Conservation (phyloP, 371 early-diverging fungal genomes). For the Syncephalastrum monosporum region DNA sequence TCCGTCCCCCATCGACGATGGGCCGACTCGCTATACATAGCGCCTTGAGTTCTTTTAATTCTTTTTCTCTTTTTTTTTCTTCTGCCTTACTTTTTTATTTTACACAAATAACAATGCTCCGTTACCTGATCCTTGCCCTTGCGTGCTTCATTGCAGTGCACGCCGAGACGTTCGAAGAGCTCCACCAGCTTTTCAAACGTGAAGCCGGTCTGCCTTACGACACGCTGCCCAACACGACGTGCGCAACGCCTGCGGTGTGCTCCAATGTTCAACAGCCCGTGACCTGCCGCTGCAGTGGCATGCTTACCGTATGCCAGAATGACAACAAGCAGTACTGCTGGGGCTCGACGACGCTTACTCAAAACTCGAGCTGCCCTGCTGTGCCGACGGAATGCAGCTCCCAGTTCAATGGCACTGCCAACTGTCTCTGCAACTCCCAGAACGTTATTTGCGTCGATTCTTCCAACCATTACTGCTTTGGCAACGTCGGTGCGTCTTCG, state of each 20-base stretch:
- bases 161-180: neutral
- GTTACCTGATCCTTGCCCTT: neutral
- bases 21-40: neutral
- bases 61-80: slow-evolving; percentile 1
- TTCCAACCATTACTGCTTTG: slow-evolving; percentile 37
- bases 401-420: slow-evolving; percentile 16
- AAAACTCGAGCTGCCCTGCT: slow-evolving; percentile 22
- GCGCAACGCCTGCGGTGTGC: slow-evolving; percentile 25
- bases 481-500: slow-evolving; percentile 6
- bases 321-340: slow-evolving; percentile 28
- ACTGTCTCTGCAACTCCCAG: slow-evolving; percentile 29
- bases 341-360: slow-evolving; percentile 26
- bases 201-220: slow-evolving; percentile 32
- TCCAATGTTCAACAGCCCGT: slow-evolving; percentile 19
- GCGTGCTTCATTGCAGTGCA: slow-evolving; percentile 12
- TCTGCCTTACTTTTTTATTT: slow-evolving; percentile 5
- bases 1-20: too few relatives aligned
- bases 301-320: slow-evolving; percentile 26
- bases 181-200: slow-evolving; percentile 23
- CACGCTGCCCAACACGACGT: slow-evolving; percentile 23
- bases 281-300: slow-evolving; percentile 32
- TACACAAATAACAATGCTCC: neutral
- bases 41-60: neutral
- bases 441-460: slow-evolving; percentile 37
- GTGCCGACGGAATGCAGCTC: slow-evolving; percentile 22